A percentile compares a stretch with the other conserved stretches of the same genome.
Evolutionary conservation across 768 basidiomycete genomes (phyloP).

Genomic region (Cystoderma amianthinum): DNA sequence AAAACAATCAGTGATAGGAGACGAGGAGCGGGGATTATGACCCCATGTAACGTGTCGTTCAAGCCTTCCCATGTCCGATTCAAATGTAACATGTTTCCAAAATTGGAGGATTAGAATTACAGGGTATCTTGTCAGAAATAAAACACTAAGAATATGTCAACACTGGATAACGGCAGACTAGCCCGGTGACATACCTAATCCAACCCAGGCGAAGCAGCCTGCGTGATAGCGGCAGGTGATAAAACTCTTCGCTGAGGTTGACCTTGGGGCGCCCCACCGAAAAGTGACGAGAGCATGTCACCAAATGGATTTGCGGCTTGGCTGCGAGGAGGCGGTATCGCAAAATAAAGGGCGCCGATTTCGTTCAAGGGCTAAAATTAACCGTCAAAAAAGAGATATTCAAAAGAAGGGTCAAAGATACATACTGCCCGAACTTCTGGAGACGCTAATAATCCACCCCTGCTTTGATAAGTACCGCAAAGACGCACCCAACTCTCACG

Average conservation of each 20-base stretch:
- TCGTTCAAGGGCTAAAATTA: conserved; percentile 53
- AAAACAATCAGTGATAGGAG: too few relatives aligned
- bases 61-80: too few relatives aligned
- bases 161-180: too few relatives aligned
- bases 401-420: conserved; percentile 8
- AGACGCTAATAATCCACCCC: conserved; percentile 52
- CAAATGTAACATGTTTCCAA: too few relatives aligned
- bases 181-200: too few relatives aligned
- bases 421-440: conserved; percentile 61
- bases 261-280: conserved; percentile 58
- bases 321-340: conserved; percentile 70
- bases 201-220: conserved; percentile 29
- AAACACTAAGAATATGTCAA: too few relatives aligned
- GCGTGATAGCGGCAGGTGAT: conserved; percentile 34
- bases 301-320: conserved; percentile 77
- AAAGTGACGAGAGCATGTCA: conserved; percentile 83
- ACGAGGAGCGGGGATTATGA: too few relatives aligned
- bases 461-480: conserved; percentile 77
- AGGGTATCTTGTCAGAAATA: too few relatives aligned
- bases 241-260: conserved; percentile 35
- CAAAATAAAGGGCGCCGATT: conserved; percentile 75
- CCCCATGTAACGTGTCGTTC: too few relatives aligned
- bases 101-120: too few relatives aligned
- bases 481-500: conserved; percentile 82
- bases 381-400: neutral